Evolutionary conservation across 192 early-diverging fungal genomes (phyloP), one percentile per base, ranked within the genome.

Genomic region (Bifiguratus adelaidae): DNA sequence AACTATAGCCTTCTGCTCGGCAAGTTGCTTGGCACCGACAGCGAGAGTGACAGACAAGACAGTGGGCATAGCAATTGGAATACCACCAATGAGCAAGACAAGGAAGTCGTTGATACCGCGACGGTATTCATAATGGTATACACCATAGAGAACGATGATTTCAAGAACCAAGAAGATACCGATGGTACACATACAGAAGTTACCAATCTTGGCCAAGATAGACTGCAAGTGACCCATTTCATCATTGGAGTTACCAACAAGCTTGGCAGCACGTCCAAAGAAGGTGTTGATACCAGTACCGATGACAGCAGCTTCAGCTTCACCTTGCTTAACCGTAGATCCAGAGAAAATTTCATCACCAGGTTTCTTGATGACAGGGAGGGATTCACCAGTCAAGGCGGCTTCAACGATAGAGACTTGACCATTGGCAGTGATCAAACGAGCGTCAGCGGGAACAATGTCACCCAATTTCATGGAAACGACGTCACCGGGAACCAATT

Each of bases 401-500:
- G 80, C 78, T 60, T 85, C 75, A 50, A 82, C 81, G 41, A 85
- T 80, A 35, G 75, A 76, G 44, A 83, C 58, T 60, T 76, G 47
- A 16, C 60, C 53, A 24, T 70, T 47, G 5, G 69, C 55, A 8
- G 82, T 76, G 36, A 93, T 74, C 47, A 93, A 73, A 50, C 86
- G 78, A 37, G 76, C 80, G 54, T 93, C 91, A 22, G 91, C 91
- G 20, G 91, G 88, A 22, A 94, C 70, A 51, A 91, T 82, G 55
- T 94, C 87, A 61, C 91, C 91, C 27, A 89, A 76, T 51, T 85
- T 82, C 53, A 95, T 61, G 30, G 75, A 68, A 53, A 95, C 83
- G 32, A 95, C 70, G 67, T 95, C 92, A 59, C 92, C 92, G 41
- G 89, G 89, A 46, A 93, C 92, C 23, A 93, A 73, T 27, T 65